These are phyloP conservation scores for Epicoccum nigrum DNA, from an alignment of 2,329 filamentous ascomycete species.

Conservation along the genomic window DNA sequence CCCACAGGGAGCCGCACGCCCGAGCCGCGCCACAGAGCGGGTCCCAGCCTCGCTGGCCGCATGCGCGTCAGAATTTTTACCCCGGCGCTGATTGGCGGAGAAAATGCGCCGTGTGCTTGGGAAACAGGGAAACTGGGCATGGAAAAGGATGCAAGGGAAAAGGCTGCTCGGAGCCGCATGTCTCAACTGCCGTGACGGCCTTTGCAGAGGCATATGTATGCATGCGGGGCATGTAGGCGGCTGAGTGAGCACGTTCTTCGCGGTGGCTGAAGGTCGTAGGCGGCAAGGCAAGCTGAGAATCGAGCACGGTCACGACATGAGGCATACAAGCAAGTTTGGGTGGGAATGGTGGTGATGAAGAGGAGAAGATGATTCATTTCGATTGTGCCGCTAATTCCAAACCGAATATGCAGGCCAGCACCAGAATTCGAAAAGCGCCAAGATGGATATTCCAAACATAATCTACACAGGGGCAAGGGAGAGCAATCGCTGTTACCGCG, in stretches of 20 bases:
- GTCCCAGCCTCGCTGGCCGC: too few relatives aligned
- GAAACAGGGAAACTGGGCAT: background rate
- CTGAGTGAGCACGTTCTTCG: background rate
- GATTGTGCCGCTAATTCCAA: constrained; percentile 44
- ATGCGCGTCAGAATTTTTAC: constrained; percentile 35
- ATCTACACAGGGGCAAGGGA: constrained; percentile 43
- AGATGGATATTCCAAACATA: constrained; percentile 45
- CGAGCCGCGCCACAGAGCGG: constrained; percentile 2
- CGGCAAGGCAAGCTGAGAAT: too few relatives aligned
- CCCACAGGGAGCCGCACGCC: constrained; percentile 14
- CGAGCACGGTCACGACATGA: background rate
- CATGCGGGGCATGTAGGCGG: constrained; percentile 3
- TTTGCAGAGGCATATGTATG: background rate
- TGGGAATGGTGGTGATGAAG: constrained; percentile 17
- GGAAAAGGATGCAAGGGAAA: background rate
- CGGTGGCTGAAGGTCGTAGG: too few relatives aligned
- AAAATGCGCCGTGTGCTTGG: too few relatives aligned
- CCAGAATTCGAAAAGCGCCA: constrained; percentile 40
- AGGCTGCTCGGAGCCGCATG: background rate
- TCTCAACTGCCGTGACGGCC: background rate
- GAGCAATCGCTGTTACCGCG: constrained; percentile 28
- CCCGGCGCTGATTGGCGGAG: constrained; percentile 18
- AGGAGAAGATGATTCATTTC: constrained; percentile 46
- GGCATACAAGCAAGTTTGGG: background rate
- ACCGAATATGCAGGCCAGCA: constrained; percentile 45